These are phyloP conservation scores for Phytophthora multivora DNA, from an alignment of 352 stramenopile species.

Conservation along the genomic window DNA sequence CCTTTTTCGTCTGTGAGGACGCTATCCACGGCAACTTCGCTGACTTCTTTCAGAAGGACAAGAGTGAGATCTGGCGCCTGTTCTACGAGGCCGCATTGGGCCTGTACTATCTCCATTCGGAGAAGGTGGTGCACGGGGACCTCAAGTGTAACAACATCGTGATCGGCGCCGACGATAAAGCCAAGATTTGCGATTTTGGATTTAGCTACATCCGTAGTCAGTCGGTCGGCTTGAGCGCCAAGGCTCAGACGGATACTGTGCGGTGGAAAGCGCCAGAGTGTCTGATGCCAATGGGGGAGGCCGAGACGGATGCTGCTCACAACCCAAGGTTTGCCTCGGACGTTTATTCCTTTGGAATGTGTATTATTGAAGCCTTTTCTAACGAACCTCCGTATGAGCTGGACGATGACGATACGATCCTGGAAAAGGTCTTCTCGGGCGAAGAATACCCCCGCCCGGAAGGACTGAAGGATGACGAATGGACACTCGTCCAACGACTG, in stretches of 20 bases:
- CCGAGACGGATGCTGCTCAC: background rate
- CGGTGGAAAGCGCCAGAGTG: conserved; percentile 54
- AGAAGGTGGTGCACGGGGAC: conserved; percentile 81
- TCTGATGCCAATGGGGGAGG: conserved; percentile 22
- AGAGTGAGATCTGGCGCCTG: conserved; percentile 24
- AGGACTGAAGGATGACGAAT: conserved; percentile 21
- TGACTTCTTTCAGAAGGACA: conserved; percentile 35
- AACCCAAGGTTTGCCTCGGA: conserved; percentile 42
- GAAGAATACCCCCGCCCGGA: conserved; percentile 19
- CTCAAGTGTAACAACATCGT: conserved; percentile 91
- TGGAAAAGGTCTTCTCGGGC: conserved; percentile 25
- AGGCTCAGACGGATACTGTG: conserved; percentile 39
- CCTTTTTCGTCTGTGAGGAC: conserved; percentile 49
- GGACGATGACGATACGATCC: conserved; percentile 32
- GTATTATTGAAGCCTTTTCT: conserved; percentile 46
- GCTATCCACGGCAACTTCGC: conserved; percentile 47
- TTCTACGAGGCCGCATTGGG: conserved; percentile 55
- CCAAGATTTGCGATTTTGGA: conserved; percentile 54
- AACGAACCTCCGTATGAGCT: conserved; percentile 38
- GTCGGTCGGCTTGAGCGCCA: conserved; percentile 32
- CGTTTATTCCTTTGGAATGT: conserved; percentile 52
- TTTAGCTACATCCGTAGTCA: conserved; percentile 44
- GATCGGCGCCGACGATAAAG: conserved; percentile 50
- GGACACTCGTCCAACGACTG: conserved; percentile 15
- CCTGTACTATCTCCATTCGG: conserved; percentile 63